Percentiles rank a stretch among this genome's conserved stretches.
phyloP scores from a whole-genome alignment of 257 asterid species.

The Craterostigma plantagineum region DNA sequence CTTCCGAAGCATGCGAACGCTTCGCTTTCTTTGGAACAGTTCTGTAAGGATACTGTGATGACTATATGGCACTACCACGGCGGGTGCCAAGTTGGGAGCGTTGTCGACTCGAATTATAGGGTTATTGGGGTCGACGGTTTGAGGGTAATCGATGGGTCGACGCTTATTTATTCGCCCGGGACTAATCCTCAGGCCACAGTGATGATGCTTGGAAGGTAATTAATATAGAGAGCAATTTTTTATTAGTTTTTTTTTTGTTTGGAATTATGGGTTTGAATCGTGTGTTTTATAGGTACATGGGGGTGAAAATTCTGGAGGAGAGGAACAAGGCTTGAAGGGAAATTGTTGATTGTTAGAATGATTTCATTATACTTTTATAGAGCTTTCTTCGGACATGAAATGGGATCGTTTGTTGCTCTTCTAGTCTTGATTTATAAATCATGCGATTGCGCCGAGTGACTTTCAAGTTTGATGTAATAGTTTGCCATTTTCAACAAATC shows the following conservation, averaged over 20 bases:
- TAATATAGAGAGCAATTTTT: neutral
- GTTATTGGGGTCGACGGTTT: slow-evolving; percentile 43
- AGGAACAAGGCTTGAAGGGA: neutral
- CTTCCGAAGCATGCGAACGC: slow-evolving; percentile 46
- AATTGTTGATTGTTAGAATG: neutral
- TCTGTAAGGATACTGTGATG: slow-evolving; percentile 73
- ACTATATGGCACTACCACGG: slow-evolving; percentile 96
- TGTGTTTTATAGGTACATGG: neutral
- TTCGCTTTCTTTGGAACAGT: slow-evolving; percentile 56
- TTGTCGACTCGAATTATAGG: slow-evolving; percentile 38
- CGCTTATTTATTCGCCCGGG: slow-evolving; percentile 59
- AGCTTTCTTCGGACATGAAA: too few species aligned
- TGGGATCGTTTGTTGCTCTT: too few species aligned
- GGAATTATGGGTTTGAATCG: neutral
- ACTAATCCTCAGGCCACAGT: slow-evolving; percentile 92
- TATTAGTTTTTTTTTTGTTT: too few species aligned
- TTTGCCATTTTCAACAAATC: too few species aligned
- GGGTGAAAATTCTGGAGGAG: neutral
- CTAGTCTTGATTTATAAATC: too few species aligned
- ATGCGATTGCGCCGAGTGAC: too few species aligned
- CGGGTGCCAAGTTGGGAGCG: slow-evolving; percentile 55
- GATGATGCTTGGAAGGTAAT: slow-evolving; percentile 84
- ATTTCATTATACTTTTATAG: too few species aligned
- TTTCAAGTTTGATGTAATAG: too few species aligned
- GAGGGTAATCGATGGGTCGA: slow-evolving; percentile 76